Conservation (phyloP, 768 basidiomycete species). For the Tephrocybe rancida region DNA sequence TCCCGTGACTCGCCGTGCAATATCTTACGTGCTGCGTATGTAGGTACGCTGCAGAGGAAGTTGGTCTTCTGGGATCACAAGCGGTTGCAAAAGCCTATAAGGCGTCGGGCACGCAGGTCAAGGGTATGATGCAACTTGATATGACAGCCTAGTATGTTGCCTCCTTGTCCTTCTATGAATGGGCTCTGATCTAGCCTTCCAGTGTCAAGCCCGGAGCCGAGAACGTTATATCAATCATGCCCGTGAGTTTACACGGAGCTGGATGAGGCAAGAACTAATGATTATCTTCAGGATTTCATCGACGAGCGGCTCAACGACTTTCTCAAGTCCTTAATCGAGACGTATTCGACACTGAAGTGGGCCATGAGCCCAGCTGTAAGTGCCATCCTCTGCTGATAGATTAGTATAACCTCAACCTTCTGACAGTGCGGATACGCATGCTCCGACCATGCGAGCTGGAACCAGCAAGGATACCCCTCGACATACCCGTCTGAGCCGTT, state of each 20-base stretch:
- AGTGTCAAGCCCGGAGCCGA: constrained; percentile 46
- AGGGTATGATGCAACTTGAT: constrained; percentile 48
- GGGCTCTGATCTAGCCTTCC: constrained; percentile 8
- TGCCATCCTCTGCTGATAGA: constrained; percentile 9
- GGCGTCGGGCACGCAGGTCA: constrained; percentile 38
- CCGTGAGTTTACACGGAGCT: constrained; percentile 15
- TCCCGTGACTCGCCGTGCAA: no score
- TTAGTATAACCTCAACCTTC: neutral
- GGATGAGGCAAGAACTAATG: neutral
- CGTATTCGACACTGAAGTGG: constrained; percentile 43
- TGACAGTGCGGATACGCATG: constrained; percentile 59
- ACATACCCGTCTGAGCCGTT: constrained; percentile 25
- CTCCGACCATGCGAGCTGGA: constrained; percentile 70
- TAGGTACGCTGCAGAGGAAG: constrained; percentile 43
- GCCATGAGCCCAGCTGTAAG: constrained; percentile 41
- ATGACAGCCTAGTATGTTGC: constrained; percentile 41
- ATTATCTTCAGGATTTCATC: constrained; percentile 26
- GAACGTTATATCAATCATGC: constrained; percentile 38
- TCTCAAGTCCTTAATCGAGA: constrained; percentile 39
- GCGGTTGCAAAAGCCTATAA: constrained; percentile 52
- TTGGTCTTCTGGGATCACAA: constrained; percentile 49
- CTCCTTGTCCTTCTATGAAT: constrained; percentile 11
- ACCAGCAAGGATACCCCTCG: constrained; percentile 60
- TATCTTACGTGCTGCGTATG: constrained; percentile 22
- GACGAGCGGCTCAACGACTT: constrained; percentile 40